Base-by-base conservation (phyloP, 1,284 basidiomycete genomes). In the Abortiporus biennis region DNA sequence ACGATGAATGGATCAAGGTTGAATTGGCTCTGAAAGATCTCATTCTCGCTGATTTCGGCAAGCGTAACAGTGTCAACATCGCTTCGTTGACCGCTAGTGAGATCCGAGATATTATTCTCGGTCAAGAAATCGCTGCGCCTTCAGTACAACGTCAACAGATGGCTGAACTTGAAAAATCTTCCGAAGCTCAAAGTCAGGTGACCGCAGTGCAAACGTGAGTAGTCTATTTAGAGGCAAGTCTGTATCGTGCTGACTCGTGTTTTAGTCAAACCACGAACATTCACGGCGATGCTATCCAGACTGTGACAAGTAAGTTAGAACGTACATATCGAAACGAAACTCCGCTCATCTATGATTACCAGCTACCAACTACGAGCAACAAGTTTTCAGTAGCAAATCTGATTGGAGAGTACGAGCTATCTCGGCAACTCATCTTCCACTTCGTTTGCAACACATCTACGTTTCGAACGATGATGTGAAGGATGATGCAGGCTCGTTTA, bases 1-100 rank as follows among this genome's bases (percentile, higher is more conserved):
- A 99, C 57, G 93, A 98, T 52, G 94, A 97, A 54, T 99, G 96
- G 96, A 97, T 99, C 69, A 95, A 96, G 68, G 96, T 98, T 34
- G 96, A 99, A 69, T 90, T 98, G 35, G 94, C 95, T 2, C 84
- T 99, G 70, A 94, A 91, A 63, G 92, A 95, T 52, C 78, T 95
- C 36, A 94, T 95, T 57, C 69, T 95, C 39, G 85, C 86, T 49
- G 84, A 99, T 67, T 99, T 99, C 62, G 96, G 95, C 54, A 99
- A 99, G 71, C 84, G 96, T 43, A 99, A 99, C 66, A 93, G 90
- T 48, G 96, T 99, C 65, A 99, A 99, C 65, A 94, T 98, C 39
- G 95, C 94, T 1, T 98, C 94, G 21, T 68, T 99, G 49, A 99
- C 96, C 0, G 86, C 90, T 34, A 93, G 87, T 52, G 96, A 99